Base-by-base conservation (phyloP, 75 land plant genomes). In the Selaginella moellendorffii region DNA sequence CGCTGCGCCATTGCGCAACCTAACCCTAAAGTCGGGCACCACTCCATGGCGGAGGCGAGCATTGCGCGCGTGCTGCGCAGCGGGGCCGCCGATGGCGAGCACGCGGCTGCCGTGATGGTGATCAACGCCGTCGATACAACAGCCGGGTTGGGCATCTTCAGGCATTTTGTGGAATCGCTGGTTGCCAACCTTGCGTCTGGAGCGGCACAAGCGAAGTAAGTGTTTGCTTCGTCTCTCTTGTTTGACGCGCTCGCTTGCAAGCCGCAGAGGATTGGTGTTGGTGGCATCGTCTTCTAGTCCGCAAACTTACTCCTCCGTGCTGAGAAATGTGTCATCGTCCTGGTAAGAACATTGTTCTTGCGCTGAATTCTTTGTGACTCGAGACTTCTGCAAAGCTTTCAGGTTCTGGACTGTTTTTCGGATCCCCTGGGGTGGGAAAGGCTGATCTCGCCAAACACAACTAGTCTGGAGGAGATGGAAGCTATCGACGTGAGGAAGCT, bases 401-500 rank as follows among this genome's bases (percentile, higher is more conserved):
- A 65, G 69, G 70, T 91, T 31, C 53, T 91, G 63, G 97, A 91
- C 62, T 85, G 85, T 54, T 88, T 73, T 54, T 73, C 86, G 1
- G 97, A 91, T 67, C 97, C 93, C 1, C 79, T 91, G 31, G 97
- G 97, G n/a, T 91, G 95, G 97, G 79, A 77, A 54, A 36, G 46
- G 46, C 46, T 36, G 14, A 36, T 36, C 5, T 36, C 46, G 14
- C 46, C 46, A 5, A 36, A 5, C 14, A n/a, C n/a, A n/a, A n/a
- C n/a, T n/a, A n/a, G n/a, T n/a, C n/a, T n/a, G n/a, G n/a, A n/a
- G n/a, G 14, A 36, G 46, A 36, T 36, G 46, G 46, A 36, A 14
- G 46, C 46, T 36, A 5, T 5, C 14, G 46, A 36, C 14, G 14
- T 36, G 10, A 36, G 46, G 46, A 14, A 36, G 10, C 14, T 36